Evolutionary conservation across 169 alveolate species (phyloP).

Genomic region (Besnoitia besnoiti): DNA sequence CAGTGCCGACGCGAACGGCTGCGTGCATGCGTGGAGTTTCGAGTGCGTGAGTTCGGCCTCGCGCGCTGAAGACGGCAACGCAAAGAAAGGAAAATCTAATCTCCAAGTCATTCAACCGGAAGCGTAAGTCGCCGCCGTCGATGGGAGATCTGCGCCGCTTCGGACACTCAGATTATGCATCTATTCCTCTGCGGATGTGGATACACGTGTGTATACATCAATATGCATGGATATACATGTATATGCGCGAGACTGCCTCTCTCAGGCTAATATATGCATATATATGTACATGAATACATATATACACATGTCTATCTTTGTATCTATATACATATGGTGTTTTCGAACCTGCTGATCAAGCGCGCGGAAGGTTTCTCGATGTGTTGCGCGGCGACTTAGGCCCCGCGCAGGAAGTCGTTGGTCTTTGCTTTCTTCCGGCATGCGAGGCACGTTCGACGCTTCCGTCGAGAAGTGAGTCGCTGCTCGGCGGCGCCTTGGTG

Average conservation of each 20-base stretch:
- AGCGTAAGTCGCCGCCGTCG: background rate
- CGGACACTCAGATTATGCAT: background rate
- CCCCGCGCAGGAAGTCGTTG: too few relatives aligned
- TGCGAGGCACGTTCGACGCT: too few relatives aligned
- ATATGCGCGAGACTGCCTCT: background rate
- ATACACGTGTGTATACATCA: background rate
- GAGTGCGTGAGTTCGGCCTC: background rate
- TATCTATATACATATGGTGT: background rate
- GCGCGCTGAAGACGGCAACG: background rate
- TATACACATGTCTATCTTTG: background rate
- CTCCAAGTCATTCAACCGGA: background rate
- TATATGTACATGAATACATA: background rate
- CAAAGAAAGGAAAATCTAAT: background rate
- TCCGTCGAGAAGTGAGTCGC: too few relatives aligned
- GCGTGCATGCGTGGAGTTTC: slow-evolving; percentile 19
- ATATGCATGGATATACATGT: background rate
- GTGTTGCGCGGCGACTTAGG: too few relatives aligned
- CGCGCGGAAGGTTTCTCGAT: too few relatives aligned
- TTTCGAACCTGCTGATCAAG: too few relatives aligned
- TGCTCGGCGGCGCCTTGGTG: too few relatives aligned
- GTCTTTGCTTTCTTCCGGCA: too few relatives aligned
- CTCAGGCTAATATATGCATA: background rate
- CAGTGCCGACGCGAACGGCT: slow-evolving; percentile 16
- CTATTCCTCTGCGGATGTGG: background rate
- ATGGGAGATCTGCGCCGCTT: background rate